Percentiles rank a stretch among this genome's conserved stretches.
Evolutionary conservation across 768 basidiomycete genomes (phyloP).

Genomic region (Erythrobasidium yunnanense): DNA sequence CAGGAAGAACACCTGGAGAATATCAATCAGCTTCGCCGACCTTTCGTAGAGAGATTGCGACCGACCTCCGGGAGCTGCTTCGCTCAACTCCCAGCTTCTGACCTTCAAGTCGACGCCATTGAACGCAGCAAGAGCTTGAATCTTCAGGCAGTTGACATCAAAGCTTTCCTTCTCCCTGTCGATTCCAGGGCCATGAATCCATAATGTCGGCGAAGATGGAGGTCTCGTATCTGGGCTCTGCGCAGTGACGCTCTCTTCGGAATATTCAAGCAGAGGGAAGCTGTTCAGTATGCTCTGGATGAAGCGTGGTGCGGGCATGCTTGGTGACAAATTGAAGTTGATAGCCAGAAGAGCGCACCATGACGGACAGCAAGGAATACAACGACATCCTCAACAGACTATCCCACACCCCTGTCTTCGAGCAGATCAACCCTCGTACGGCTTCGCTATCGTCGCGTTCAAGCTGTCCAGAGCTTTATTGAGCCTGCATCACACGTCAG

Average conservation of each 20-base stretch:
- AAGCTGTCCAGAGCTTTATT: conserved; percentile 27
- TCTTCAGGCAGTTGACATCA: conserved; percentile 8
- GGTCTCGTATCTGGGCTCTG: background rate
- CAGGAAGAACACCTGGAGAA: conserved; percentile 7
- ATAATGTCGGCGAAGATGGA: background rate
- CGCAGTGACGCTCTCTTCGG: background rate
- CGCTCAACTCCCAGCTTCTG: background rate
- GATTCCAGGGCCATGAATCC: conserved; percentile 22
- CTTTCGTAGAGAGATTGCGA: background rate
- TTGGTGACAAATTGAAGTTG: background rate
- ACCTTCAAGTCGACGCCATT: background rate
- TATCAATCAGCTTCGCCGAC: background rate
- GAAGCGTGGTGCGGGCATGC: conserved; percentile 21
- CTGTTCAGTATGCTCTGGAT: background rate
- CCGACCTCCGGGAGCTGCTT: conserved; percentile 21
- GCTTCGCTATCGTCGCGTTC: conserved; percentile 10
- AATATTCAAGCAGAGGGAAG: conserved; percentile 17
- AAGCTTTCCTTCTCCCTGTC: conserved; percentile 20
- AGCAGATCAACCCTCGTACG: background rate
- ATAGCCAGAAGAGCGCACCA: background rate
- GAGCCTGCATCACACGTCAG: conserved; percentile 19
- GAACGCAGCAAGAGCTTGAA: conserved; percentile 18
- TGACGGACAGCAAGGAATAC: no score
- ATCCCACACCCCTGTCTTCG: background rate
- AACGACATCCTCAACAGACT: background rate